Base-by-base conservation (phyloP, 1,139 yeast genomes). In the Zygosaccharomyces sapae region DNA sequence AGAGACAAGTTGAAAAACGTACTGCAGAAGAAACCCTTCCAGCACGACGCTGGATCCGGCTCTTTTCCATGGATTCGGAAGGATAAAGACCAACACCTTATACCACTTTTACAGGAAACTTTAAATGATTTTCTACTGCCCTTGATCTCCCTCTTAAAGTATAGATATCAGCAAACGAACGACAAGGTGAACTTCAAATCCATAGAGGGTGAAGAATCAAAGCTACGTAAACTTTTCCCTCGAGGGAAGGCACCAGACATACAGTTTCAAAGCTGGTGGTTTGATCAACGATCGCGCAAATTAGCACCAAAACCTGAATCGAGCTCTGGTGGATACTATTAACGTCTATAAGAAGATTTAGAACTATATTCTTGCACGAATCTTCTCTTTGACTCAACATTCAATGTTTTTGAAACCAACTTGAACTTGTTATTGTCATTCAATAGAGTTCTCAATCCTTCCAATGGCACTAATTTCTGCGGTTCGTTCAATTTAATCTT, bases 381-480 rank as follows among this genome's bases (percentile, higher is more conserved):
- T 40, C 57, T 57, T 9, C 44, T 41, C 54, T 73, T 73, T 33
- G 65, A 58, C 1, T 52, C 53, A 3, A 64, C 42, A 30, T 59
- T 59, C 38, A 73, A 56, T 0, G 67, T 67, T 16, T 58, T 55
- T 5, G 71, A 67, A 1, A 71, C 66, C 2, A 70, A 54, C 47
- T 69, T 73, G 47, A 70, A 58, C 47, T 67, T 69, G 30, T 75
- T 75, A 44, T 67, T 70, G 33, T 68, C 71, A 1, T 68, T 62
- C 45, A 74, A 52, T 3, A 63, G 55, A 3, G 58, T 56, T 48
- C 75, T 67, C 9, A 70, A 48, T n/a, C 59, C 56, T 1, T 51
- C 56, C 16, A 67, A 54, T 8, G 54, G 45, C 0, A 53, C 47
- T 4, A 58, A 44, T 19, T 61, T 63, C 13, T 66, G 51, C 24